Percentiles rank a stretch among this genome's conserved stretches.
phyloP scores from a whole-genome alignment of 805 yeast species.

The Tetrapisispora arboricola region DNA sequence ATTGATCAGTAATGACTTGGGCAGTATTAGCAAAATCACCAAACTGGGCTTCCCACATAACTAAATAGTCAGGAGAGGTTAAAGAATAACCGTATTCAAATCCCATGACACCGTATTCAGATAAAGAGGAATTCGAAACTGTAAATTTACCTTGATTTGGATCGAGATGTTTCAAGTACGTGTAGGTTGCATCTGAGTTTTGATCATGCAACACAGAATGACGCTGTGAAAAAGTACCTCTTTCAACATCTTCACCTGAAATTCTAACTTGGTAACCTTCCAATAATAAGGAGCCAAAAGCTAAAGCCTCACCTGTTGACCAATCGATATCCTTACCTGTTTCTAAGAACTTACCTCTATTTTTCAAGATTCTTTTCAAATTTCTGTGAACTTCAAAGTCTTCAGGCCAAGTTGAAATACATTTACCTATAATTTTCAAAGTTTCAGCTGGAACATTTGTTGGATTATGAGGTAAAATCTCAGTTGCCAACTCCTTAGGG shows the following conservation, averaged over 20 bases:
- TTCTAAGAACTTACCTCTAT: slow-evolving; percentile 78
- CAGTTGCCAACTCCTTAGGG: slow-evolving; percentile 92
- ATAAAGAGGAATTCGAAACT: slow-evolving; percentile 88
- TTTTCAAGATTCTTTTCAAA: slow-evolving; percentile 84
- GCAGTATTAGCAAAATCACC: slow-evolving; percentile 99
- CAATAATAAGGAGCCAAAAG: slow-evolving; percentile 80
- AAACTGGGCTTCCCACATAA: slow-evolving; percentile 99
- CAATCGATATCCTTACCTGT: slow-evolving; percentile 93
- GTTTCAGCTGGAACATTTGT: slow-evolving; percentile 70
- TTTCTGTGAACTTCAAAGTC: slow-evolving; percentile 87
- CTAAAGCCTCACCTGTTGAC: slow-evolving; percentile 99
- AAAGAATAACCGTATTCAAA: slow-evolving; percentile 98
- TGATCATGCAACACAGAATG: slow-evolving; percentile 98
- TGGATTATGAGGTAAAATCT: slow-evolving; percentile 90
- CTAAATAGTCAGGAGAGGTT: slow-evolving; percentile 93
- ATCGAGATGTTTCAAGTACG: slow-evolving; percentile 73
- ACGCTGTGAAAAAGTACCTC: slow-evolving; percentile 99
- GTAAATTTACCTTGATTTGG: slow-evolving; percentile 78
- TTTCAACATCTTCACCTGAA: slow-evolving; percentile 98
- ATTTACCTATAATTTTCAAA: slow-evolving; percentile 68
- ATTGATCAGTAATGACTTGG: slow-evolving; percentile 94
- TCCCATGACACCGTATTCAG: slow-evolving; percentile 99
- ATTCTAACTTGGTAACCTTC: slow-evolving; percentile 97
- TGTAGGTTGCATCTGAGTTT: slow-evolving; percentile 67
- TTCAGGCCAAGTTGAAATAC: slow-evolving; percentile 75